Evolutionary conservation across 345 rosid genomes (phyloP), one percentile per base, ranked within the genome.

Genomic region (Eucalyptus viminalis): DNA sequence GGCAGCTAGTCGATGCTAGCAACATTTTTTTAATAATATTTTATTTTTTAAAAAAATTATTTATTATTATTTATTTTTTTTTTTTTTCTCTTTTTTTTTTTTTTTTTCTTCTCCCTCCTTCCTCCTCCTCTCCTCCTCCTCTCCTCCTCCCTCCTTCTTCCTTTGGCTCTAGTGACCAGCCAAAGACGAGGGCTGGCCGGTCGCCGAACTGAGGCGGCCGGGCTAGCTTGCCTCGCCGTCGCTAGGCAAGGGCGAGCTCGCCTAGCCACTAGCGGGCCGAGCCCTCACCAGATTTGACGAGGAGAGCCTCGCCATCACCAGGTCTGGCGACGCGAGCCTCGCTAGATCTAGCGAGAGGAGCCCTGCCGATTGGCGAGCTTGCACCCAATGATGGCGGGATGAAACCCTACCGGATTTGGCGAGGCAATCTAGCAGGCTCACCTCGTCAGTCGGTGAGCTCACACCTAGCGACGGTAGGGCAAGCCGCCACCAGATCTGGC

Each of bases 1-100:
- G 24, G 1, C 5, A 17, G 1, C 9, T 2, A 1, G 0, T 0
- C 9, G 0, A 53, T 5, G 1, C 9, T 0, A 0, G 0, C 24
- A 2, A 53, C 5, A 53, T 19, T 53, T 53, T 50, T 53, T 53
- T 53, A 19, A 53, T 8, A 53, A 19, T 53, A 53, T 53, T 53
- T 53, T 53, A 53, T 3, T 19, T 53, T 53, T 0, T 19, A 53
- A 53, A 19, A 19, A 1, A 8, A 19, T 53, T 53, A 53, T 53
- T 53, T 8, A 19, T 53, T 7, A 1, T 53, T 17, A 51, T 17
- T 8, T 51, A n/a, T 16, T 50, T 50, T 51, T 16, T 6, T 0
- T 0, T 3, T 4, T 11, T 47, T 6, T 11, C 4, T 3, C 12
- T 3, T 11, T 2, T 16, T 17, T 51, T 51, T 51, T 51, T 19